phyloP scores from a whole-genome alignment of 768 basidiomycete genomes.

The Daedalea quercina region DNA sequence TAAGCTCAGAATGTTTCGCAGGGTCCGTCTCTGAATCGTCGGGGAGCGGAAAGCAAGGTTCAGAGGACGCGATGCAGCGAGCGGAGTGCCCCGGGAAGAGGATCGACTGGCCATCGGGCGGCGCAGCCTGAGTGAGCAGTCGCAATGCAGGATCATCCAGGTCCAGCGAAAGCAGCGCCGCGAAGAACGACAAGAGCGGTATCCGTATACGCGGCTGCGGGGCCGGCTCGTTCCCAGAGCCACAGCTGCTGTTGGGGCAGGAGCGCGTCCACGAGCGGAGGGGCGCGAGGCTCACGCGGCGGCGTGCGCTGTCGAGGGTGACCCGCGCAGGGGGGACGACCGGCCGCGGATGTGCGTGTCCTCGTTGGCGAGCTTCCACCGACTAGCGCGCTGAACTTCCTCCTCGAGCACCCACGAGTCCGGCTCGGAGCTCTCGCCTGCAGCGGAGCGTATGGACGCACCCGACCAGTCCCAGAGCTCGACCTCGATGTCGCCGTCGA shows the following conservation, averaged over 20 bases:
- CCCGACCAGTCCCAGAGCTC: conserved; percentile 20
- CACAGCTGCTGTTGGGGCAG: conserved; percentile 5
- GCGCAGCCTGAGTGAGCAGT: conserved; percentile 27
- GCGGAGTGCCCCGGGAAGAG: conserved; percentile 26
- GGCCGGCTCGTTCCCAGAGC: not conserved
- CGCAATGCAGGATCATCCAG: conserved; percentile 33
- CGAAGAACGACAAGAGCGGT: conserved; percentile 31
- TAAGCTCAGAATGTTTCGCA: not conserved
- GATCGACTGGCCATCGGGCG: conserved; percentile 20
- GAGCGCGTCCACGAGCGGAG: conserved; percentile 11
- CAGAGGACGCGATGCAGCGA: not conserved
- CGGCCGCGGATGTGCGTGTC: not conserved
- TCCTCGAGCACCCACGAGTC: conserved; percentile 17
- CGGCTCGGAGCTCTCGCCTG: conserved; percentile 4
- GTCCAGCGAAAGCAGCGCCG: conserved; percentile 30
- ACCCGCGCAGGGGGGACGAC: not conserved
- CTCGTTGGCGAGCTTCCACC: conserved; percentile 7
- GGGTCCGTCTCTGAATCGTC: not conserved
- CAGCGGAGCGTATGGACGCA: conserved; percentile 5
- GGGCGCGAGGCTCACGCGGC: not conserved
- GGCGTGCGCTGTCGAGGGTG: not conserved
- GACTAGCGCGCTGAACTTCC: conserved; percentile 13
- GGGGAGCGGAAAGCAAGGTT: not conserved
- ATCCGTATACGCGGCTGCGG: conserved; percentile 28
- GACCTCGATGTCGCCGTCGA: conserved; percentile 4